Base-by-base conservation (phyloP, 2,329 filamentous ascomycete species). In the Xylariales sp. region DNA sequence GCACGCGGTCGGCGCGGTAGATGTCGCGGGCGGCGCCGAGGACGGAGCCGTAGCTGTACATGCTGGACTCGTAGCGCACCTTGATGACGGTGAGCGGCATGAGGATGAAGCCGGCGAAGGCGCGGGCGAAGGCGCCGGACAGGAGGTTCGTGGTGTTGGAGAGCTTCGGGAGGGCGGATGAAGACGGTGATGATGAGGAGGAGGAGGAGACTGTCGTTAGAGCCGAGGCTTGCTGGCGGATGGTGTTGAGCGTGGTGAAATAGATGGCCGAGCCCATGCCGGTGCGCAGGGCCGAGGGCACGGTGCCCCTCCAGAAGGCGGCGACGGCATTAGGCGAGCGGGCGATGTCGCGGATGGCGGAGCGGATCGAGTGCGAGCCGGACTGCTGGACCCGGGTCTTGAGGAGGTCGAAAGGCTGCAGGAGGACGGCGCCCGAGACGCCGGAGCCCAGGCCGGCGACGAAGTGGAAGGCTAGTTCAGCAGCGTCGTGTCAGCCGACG, bases 1-100 rank as follows among this genome's bases (percentile, higher is more conserved):
- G 88, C 3, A 92, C 64, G 0, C 96, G 94, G 73, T 95, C 90
- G 0, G 83, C 87, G 7, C 85, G 84, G 60, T 91, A 81, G 34
- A 98, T 97, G 73, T 96, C 93, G 41, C 83, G 83, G 1, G 87
- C 89, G 0, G 96, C 96, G 45, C 89, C 85, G 48, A 86, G 81
- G 30, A 98, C 83, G 1, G 93, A 95, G 30, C 86, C 86, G 81
- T 98, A 98, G 3, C 88, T 83, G 82, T 97, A 99, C 50, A 95
- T 83, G 69, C 87, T 94, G 32, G 91, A 95, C 80, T 99, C 96
- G 77, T 97, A 98, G 52, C 96, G 92, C 50, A 98, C 96, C 78
- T 99, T 99, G 76, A 99, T 91, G 52, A 99, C 91, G 1, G 96
- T 99, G 68, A 98, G 88, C 1, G 96, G 96, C 93, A 97, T 98